phyloP scores from a whole-genome alignment of 2,329 filamentous ascomycete species.

The Colletotrichum siamense region DNA sequence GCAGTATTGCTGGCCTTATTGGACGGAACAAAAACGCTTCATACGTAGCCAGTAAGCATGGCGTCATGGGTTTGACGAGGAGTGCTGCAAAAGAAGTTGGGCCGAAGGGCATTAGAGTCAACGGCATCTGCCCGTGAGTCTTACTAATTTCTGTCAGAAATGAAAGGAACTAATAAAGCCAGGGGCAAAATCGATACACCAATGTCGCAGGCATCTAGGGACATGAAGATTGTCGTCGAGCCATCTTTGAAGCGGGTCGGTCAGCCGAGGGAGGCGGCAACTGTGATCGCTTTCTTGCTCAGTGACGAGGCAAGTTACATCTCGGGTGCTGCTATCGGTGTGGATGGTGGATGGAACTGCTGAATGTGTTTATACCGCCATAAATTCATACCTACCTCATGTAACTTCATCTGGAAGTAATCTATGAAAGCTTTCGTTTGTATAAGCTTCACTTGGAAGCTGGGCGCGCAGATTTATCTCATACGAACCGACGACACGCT shows the following conservation, averaged over 20 bases:
- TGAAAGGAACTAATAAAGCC: not conserved
- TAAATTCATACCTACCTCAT: not conserved
- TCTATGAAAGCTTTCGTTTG: not conserved
- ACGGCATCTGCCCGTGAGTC: slow-evolving; percentile 33
- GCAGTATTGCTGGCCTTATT: slow-evolving; percentile 44
- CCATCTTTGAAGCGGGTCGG: slow-evolving; percentile 27
- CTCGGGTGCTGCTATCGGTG: not conserved
- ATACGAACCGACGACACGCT: not conserved
- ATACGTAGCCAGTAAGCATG: slow-evolving; percentile 35
- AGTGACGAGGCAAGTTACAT: not conserved
- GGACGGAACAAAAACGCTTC: slow-evolving; percentile 36
- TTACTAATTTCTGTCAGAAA: no score
- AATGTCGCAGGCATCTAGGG: slow-evolving; percentile 26
- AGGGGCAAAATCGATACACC: slow-evolving; percentile 35
- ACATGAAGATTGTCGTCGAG: slow-evolving; percentile 19
- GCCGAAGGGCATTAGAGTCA: slow-evolving; percentile 28
- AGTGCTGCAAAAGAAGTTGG: slow-evolving; percentile 36
- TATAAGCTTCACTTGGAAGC: not conserved
- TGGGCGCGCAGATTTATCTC: not conserved
- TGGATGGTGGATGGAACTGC: not conserved
- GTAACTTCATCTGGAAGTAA: not conserved
- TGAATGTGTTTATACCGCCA: not conserved
- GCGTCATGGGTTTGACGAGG: slow-evolving; percentile 33
- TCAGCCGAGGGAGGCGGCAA: slow-evolving; percentile 32
- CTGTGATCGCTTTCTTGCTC: slow-evolving; percentile 22